Conservation (phyloP, 192 early-diverging fungal genomes). For the Oehlia diaphana region DNA sequence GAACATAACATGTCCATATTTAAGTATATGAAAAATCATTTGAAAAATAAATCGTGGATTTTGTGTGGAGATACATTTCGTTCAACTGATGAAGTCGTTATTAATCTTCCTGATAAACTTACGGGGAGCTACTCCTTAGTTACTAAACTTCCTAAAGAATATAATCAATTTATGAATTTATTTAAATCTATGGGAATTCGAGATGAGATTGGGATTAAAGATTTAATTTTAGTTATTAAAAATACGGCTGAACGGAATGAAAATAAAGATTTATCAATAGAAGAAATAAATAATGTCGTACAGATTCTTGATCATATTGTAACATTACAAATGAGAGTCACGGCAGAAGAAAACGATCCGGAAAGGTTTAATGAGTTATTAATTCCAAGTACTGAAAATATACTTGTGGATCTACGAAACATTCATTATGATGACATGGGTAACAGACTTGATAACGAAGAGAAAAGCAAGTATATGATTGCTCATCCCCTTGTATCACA, state of each 20-base stretch:
- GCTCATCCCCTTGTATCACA: neutral
- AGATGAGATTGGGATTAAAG: neutral
- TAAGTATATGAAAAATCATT: neutral
- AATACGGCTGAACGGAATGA: neutral
- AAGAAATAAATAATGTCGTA: neutral
- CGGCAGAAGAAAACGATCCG: too few species aligned
- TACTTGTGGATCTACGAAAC: neutral
- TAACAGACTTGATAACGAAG: neutral
- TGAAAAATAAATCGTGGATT: neutral
- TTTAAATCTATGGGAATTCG: neutral
- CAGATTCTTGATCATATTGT: neutral
- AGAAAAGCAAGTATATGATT: neutral
- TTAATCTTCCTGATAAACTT: neutral
- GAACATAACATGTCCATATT: neutral
- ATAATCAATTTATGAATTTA: neutral
- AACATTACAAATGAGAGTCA: neutral
- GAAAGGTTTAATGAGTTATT: neutral
- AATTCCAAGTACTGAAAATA: neutral
- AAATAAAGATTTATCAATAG: neutral
- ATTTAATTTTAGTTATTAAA: neutral
- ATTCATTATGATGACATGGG: conserved; percentile 12
- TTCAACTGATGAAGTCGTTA: neutral
- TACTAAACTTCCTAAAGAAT: neutral
- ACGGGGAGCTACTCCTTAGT: neutral
- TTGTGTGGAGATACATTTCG: neutral